Percentiles rank a stretch among this genome's conserved stretches.
Conservation (phyloP, 1,284 basidiomycete species). For the Trichosporon asahii region DNA sequence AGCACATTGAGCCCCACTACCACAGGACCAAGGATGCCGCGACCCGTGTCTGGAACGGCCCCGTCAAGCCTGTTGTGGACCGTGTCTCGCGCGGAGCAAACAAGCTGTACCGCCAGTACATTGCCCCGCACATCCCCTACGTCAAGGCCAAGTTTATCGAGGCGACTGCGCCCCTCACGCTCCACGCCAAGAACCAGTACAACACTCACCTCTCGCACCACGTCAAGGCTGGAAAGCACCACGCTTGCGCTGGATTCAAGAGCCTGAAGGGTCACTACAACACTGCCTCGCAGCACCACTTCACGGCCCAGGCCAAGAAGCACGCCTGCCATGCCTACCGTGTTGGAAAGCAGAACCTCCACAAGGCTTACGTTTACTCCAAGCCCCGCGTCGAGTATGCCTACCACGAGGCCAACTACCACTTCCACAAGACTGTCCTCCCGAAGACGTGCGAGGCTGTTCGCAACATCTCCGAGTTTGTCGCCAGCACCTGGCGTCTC, state of each 20-base stretch:
- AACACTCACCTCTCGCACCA: slow-evolving; percentile 31
- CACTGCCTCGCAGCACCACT: slow-evolving; percentile 35
- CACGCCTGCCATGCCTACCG: slow-evolving; percentile 33
- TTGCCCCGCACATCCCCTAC: slow-evolving; percentile 46
- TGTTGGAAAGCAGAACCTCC: slow-evolving; percentile 26
- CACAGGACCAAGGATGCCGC: slow-evolving; percentile 13
- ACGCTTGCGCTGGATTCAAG: slow-evolving; percentile 26
- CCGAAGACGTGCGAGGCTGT: slow-evolving; percentile 21
- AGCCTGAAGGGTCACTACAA: slow-evolving; percentile 27
- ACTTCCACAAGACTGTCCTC: slow-evolving; percentile 22
- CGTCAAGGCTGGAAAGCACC: slow-evolving; percentile 27
- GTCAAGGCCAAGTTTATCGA: slow-evolving; percentile 32
- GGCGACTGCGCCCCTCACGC: slow-evolving; percentile 37
- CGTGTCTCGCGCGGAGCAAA: slow-evolving; percentile 30
- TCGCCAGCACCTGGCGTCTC: not conserved
- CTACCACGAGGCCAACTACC: slow-evolving; percentile 28
- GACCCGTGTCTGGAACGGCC: slow-evolving; percentile 34
- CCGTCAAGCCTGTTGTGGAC: slow-evolving; percentile 40
- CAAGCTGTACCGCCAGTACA: slow-evolving; percentile 40
- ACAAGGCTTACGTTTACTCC: slow-evolving; percentile 35
- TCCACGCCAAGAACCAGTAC: slow-evolving; percentile 30
- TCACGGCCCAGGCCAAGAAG: slow-evolving; percentile 31
- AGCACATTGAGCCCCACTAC: slow-evolving; percentile 34
- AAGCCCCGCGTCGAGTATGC: slow-evolving; percentile 35
- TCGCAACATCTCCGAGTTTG: not conserved